Evolutionary conservation across 192 early-diverging fungal genomes (phyloP), one percentile per base, ranked within the genome.

Genomic region (Paraglomus brasilianum): DNA sequence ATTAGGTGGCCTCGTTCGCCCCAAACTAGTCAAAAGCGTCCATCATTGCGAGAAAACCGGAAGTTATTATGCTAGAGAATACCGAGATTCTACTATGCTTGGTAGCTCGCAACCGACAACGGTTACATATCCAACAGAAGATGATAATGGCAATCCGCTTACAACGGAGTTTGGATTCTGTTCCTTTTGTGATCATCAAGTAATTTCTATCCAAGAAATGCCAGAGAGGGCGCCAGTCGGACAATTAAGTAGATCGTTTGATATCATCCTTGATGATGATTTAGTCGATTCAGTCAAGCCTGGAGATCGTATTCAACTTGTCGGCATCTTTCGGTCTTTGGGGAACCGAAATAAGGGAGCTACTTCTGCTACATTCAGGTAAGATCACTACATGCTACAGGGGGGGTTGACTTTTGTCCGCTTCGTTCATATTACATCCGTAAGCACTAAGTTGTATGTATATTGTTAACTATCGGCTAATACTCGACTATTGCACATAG

Each of bases 151-250:
- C 5, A 93, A 99, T 74, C 83, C 91, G 8, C 80, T 99, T 46
- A 90, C 88, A 1, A 97, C 96, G 1, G 95, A 98, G 74, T 99
- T 89, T 76, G 97, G 97, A 11, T 86, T 84, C 69, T 93, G 88
- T 42, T 82, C 86, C 10, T 99, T 96, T 78, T 80, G 91, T 40
- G 95, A 98, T 78, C 92, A 92, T 75, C 97, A 99, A 77, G 91
- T 87, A 8, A 87, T 97, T 55, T 92, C 87, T 41, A 85, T 99
- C 48, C 97, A 99, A 78, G 97, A 99, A 82, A 99, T 99, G 96
- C 97, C 97, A 0, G 97, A 99, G 77, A 87, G 96, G 19, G 91
- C 96, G 8, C 95, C 95, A 14, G 89, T 94, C 5, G 96, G 97
- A 19, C 89, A 93, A 77, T 80, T 99, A 69, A 94, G 95, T 39